Evolutionary conservation across 1,284 basidiomycete genomes (phyloP).

Genomic region (Malassezia brasiliensis): DNA sequence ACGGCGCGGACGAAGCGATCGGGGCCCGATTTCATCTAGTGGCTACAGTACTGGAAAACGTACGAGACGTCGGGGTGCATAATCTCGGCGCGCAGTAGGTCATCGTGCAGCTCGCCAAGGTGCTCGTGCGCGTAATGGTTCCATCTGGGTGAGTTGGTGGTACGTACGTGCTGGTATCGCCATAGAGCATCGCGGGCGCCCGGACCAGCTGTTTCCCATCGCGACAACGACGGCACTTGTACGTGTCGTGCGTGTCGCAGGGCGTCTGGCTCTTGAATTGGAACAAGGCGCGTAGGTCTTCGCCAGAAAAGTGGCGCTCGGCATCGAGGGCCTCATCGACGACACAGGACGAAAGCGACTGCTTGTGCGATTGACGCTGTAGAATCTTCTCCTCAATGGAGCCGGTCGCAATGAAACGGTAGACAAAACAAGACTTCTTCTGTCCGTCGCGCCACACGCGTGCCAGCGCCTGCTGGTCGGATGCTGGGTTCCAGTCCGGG

Average conservation of each 20-base stretch:
- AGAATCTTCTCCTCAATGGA: conserved; percentile 99
- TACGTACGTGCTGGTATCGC: conserved; percentile 83
- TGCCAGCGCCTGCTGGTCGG: conserved; percentile 94
- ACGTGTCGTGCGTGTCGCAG: conserved; percentile 71
- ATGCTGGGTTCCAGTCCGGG: conserved; percentile 97
- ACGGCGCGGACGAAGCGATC: background rate
- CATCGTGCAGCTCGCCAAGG: conserved; percentile 85
- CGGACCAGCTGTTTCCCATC: conserved; percentile 75
- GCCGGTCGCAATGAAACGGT: conserved; percentile 92
- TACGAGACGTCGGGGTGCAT: conserved; percentile 64
- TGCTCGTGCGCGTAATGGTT: conserved; percentile 88
- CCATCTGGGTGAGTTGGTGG: conserved; percentile 59
- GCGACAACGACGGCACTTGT: conserved; percentile 88
- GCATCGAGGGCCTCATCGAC: conserved; percentile 95
- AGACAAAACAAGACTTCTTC: conserved; percentile 85
- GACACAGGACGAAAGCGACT: conserved; percentile 89
- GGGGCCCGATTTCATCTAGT: conserved; percentile 19
- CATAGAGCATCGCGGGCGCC: conserved; percentile 77
- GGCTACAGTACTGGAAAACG: conserved; percentile 50
- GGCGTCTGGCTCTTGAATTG: conserved; percentile 75
- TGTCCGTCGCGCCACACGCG: conserved; percentile 99
- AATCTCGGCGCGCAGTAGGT: conserved; percentile 80
- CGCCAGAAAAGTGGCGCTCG: conserved; percentile 86
- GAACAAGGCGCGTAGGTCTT: conserved; percentile 82
- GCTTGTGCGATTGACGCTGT: conserved; percentile 76